These are phyloP conservation scores for Cryomyces minteri DNA, from an alignment of 495 filamentous ascomycete genomes.

Conservation along the genomic window DNA sequence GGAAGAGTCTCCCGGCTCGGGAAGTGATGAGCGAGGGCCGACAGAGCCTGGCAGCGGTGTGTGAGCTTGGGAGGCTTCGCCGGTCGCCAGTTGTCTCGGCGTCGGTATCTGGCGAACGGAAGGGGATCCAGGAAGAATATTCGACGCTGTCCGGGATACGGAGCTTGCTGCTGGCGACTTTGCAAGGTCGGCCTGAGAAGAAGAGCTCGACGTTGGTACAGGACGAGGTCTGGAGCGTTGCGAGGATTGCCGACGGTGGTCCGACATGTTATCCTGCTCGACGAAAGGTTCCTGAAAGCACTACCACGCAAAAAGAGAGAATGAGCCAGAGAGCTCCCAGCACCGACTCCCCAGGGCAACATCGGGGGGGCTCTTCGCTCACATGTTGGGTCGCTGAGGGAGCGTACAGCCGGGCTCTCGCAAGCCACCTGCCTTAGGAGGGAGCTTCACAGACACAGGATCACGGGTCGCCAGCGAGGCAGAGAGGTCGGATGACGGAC, in stretches of 20 bases:
- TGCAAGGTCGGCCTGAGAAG: neutral
- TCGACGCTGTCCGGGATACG: slow-evolving; percentile 10
- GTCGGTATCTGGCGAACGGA: slow-evolving; percentile 13
- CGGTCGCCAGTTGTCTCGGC: slow-evolving; percentile 9
- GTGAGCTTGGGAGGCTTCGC: slow-evolving; percentile 8
- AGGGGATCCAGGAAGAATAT: slow-evolving; percentile 6
- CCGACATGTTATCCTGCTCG: neutral
- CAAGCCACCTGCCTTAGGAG: too few species aligned
- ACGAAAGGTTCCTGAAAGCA: too few species aligned
- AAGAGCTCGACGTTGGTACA: neutral
- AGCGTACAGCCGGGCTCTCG: too few species aligned
- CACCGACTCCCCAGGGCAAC: too few species aligned
- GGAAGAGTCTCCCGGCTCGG: slow-evolving; percentile 21
- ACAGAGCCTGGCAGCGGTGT: slow-evolving; percentile 18
- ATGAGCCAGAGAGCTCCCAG: too few species aligned
- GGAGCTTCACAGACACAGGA: too few species aligned
- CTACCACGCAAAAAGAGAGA: too few species aligned
- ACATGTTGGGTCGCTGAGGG: too few species aligned
- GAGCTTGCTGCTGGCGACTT: slow-evolving; percentile 3
- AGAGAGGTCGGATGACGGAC: too few species aligned
- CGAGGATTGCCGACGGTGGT: neutral
- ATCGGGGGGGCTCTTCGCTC: too few species aligned
- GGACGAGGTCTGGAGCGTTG: neutral
- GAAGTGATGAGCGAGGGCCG: slow-evolving; percentile 9
- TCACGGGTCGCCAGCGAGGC: too few species aligned